phyloP scores from a whole-genome alignment of 2,329 filamentous ascomycete species.

The Pestalotiopsis sp. region DNA sequence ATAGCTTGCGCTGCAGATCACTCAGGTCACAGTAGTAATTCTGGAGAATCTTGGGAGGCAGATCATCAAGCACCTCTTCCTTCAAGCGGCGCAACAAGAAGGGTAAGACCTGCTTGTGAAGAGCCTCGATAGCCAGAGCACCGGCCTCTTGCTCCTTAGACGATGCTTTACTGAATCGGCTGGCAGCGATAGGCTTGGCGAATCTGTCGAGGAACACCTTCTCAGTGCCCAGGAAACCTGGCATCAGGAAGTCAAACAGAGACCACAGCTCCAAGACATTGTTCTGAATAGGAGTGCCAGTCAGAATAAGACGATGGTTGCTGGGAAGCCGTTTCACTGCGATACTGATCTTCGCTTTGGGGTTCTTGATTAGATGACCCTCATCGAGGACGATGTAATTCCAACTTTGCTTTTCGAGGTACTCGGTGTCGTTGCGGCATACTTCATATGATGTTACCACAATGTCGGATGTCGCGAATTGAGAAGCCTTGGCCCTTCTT shows the following conservation, averaged over 20 bases:
- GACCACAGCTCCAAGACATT: slow-evolving; percentile 98
- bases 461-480: slow-evolving; percentile 78
- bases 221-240: slow-evolving; percentile 89
- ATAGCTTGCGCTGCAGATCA: slow-evolving; percentile 90
- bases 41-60: slow-evolving; percentile 96
- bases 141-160: slow-evolving; percentile 98
- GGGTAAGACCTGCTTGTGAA: slow-evolving; percentile 96
- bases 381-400: slow-evolving; percentile 98
- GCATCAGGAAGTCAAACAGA: slow-evolving; percentile 98
- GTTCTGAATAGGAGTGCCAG: slow-evolving; percentile 96
- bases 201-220: slow-evolving; percentile 97
- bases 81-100: slow-evolving; percentile 96
- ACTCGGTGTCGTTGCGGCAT: slow-evolving; percentile 90
- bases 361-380: slow-evolving; percentile 98
- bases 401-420: slow-evolving; percentile 82
- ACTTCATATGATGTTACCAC: slow-evolving; percentile 99
- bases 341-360: slow-evolving; percentile 91
- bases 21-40: slow-evolving; percentile 99
- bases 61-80: slow-evolving; percentile 93
- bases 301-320: slow-evolving; percentile 94
- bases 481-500: slow-evolving; percentile 67
- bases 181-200: slow-evolving; percentile 91
- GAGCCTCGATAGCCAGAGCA: slow-evolving; percentile 92
- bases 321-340: slow-evolving; percentile 88
- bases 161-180: slow-evolving; percentile 93